Evolutionary conservation across 371 early-diverging fungal genomes (phyloP).

Genomic region (Batkoa obscura): DNA sequence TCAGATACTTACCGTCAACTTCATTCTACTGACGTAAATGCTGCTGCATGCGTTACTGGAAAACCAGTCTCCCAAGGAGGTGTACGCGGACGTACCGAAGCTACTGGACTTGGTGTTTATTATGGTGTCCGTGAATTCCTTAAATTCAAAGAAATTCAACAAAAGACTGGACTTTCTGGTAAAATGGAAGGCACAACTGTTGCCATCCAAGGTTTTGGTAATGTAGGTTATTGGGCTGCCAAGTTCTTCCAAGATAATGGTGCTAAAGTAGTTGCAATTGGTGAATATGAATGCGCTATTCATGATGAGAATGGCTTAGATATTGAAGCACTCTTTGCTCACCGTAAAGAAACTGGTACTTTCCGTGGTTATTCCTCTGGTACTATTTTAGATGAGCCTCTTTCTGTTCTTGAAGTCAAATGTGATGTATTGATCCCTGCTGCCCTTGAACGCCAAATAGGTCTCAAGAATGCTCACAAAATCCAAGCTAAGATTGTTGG

Average conservation of each 20-base stretch:
- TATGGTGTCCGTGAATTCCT: slow-evolving; percentile 75
- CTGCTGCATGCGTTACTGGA: slow-evolving; percentile 74
- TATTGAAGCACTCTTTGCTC: slow-evolving; percentile 42
- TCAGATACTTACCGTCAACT: slow-evolving; percentile 74
- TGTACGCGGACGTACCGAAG: slow-evolving; percentile 77
- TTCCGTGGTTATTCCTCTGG: slow-evolving; percentile 49
- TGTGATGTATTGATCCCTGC: slow-evolving; percentile 76
- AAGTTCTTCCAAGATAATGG: slow-evolving; percentile 68
- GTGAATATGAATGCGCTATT: slow-evolving; percentile 49
- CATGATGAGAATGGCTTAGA: slow-evolving; percentile 53
- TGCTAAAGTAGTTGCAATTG: slow-evolving; percentile 65
- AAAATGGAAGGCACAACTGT: slow-evolving; percentile 43
- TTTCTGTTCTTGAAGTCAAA: slow-evolving; percentile 48
- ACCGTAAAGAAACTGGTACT: slow-evolving; percentile 38
- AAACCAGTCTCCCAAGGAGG: slow-evolving; percentile 75
- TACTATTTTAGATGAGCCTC: slow-evolving; percentile 36
- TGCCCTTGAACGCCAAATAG: slow-evolving; percentile 75
- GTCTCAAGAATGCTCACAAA: slow-evolving; percentile 46
- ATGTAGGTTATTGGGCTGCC: slow-evolving; percentile 78
- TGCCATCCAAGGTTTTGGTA: slow-evolving; percentile 78
- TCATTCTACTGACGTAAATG: slow-evolving; percentile 61
- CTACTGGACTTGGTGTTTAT: slow-evolving; percentile 77
- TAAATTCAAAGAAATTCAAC: slow-evolving; percentile 55
- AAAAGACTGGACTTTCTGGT: slow-evolving; percentile 45
- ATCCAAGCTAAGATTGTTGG: slow-evolving; percentile 75